Base-by-base conservation (phyloP, 495 filamentous ascomycete genomes). In the Neurospora sp. region DNA sequence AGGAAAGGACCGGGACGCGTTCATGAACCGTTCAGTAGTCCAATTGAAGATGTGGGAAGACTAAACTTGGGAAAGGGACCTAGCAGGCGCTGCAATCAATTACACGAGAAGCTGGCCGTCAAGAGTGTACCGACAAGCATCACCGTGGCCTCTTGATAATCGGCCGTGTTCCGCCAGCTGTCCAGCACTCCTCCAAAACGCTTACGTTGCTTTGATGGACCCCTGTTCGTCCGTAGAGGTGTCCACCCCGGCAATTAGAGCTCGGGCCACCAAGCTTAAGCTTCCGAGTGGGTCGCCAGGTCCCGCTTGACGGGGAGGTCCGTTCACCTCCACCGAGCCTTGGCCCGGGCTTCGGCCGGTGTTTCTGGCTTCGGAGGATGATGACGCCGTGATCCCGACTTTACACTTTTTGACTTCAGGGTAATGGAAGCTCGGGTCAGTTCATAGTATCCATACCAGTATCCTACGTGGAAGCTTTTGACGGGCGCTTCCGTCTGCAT, bases 191-290 rank as follows among this genome's bases (percentile, higher is more conserved):
- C 76, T 74, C 75, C 76, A 77, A 81, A 78, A 79, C 75, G 81
- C 79, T 82, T 82, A 82, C 81, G 81, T 82, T 80, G 81, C 81
- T 75, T 71, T 59, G 46, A 73, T 79, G 81, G 70, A 74, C 74
- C 75, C 77, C 74, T 78, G 76, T 73, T 71, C 37, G 18, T 7
- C 38, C 31, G 69, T 35, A 22, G 27, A n/a, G 42, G 39, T 71
- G 40, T 61, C 53, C 27, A 66, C 53, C 53, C 53, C 12, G 27
- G 27, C 53, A 66, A 18, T 8, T 66, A 66, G 53, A 66, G 53
- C 53, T 66, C 53, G 27, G 6, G 27, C 27, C 53, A 48, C 44
- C 3, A 48, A 22, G 44, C 44, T 48, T 48, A 22, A 48, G 44
- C 44, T 48, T 48, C 44, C 44, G 44, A 20, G n/a, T 48, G 44